These are phyloP conservation scores for Sordaria brevicollis DNA, from an alignment of 495 filamentous ascomycete species.

Conservation along the genomic window DNA sequence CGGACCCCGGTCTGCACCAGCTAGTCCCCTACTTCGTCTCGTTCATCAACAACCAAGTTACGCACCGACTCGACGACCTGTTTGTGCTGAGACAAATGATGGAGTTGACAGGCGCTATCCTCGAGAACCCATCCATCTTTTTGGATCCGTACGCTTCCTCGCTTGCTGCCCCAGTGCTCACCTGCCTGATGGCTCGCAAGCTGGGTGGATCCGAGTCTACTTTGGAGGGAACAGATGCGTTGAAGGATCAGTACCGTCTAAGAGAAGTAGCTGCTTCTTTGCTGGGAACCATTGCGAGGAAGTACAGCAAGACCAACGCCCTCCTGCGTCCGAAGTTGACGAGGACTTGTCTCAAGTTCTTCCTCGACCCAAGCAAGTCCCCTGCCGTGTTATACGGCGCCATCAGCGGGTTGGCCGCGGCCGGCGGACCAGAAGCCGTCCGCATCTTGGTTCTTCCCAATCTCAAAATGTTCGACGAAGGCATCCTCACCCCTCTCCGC, in stretches of 20 bases:
- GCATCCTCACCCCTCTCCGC: constrained; percentile 48
- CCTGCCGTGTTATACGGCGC: constrained; percentile 80
- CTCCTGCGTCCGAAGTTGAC: constrained; percentile 80
- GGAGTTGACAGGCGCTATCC: constrained; percentile 71
- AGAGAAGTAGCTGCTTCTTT: constrained; percentile 77
- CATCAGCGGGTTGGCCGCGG: constrained; percentile 60
- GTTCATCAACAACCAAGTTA: constrained; percentile 89
- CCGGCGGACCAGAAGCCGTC: constrained; percentile 72
- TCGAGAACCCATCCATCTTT: constrained; percentile 72
- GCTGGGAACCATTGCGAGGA: constrained; percentile 58
- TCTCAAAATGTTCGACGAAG: constrained; percentile 59
- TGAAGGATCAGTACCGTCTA: constrained; percentile 62
- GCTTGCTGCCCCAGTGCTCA: constrained; percentile 79
- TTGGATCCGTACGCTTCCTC: constrained; percentile 85
- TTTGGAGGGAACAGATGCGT: constrained; percentile 18
- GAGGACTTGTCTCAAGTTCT: constrained; percentile 78
- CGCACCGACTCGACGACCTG: constrained; percentile 74
- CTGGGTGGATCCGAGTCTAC: constrained; percentile 45
- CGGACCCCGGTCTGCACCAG: constrained; percentile 89
- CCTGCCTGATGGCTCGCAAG: constrained; percentile 79
- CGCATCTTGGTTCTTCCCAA: constrained; percentile 72
- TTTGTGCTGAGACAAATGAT: constrained; percentile 86
- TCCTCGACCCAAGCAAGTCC: constrained; percentile 74
- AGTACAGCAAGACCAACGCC: constrained; percentile 63
- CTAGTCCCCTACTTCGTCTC: constrained; percentile 91